Evolutionary conservation across 306 rosid genomes (phyloP), one percentile per base, ranked within the genome.

Genomic region (Cicer bijugum): DNA sequence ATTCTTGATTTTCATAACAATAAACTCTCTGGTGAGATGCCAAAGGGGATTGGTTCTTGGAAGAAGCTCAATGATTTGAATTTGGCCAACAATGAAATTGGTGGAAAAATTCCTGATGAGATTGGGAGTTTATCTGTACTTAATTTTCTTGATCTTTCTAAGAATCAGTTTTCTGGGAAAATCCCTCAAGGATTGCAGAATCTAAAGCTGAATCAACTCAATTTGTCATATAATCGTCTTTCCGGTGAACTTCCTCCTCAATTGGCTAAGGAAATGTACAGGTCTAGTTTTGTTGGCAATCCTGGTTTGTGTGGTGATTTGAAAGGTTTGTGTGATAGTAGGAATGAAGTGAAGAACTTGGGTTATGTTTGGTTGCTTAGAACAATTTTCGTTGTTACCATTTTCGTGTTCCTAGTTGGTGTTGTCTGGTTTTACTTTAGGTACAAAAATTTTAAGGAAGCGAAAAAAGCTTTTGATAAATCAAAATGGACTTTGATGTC

Each of bases 401-500:
- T 78, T 53, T 15, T 88, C 67, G 88, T 91, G 44, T 84, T 94
- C 51, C 38, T 86, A 5, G 80, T 85, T 11, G 99, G 97, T 9
- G 89, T 88, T 58, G 84, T 87, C 63, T 81, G 89, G 89, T 88
- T 94, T 73, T 92, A 85, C 85, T 69, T 91, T 11, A 90, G 83
- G 86, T 91, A 91, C 81, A 83, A 78, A 80, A 88, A 75, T 58
- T 89, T 87, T 84, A 83, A 89, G 75, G 83, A 63, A 12, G 84
- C 91, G 0, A 84, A 53, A 44, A 81, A 86, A 74, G 83, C 89
- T 2, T 57, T 84, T 16, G 94, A 87, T 72, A 85, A 87, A 44
- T 91, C 97, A 0, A 91, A 87, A 67, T 94, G 97, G 99, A 94
- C 93, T 0, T 33, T 94, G 82, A 88, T 87, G 90, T 94, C 99